Evolutionary conservation across 441 rosid species (phyloP), one percentile per base, ranked within the genome.

Genomic region (Monsonia emarginata): DNA sequence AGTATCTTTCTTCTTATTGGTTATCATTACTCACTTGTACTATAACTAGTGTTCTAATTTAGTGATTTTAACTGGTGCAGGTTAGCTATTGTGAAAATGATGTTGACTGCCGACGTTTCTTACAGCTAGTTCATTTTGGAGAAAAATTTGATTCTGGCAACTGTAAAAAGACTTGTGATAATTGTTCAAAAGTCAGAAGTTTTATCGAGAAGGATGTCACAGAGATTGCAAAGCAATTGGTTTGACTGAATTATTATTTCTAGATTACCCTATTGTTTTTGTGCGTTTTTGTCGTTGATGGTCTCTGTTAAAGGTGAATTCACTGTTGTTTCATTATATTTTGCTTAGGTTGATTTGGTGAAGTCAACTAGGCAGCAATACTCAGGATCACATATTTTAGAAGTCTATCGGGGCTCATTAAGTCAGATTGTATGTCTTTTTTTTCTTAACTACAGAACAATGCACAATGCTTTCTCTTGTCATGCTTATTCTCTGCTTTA

Each of bases 71-170:
- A 26, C 34, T 62, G 64, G 75, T 80, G 76, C 95, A 94, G 98
- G 96, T 91, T 71, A 83, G 97, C 74, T 94, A 91, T 65, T 85
- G 92, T 52, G 97, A 94, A 82, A 94, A 91, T 75, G 89, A 94
- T 75, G 94, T 94, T 57, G 98, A 94, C 62, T 94, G 97, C 65
- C 80, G 97, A 74, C 96, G 98, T 62, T 81, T 85, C 69, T 82
- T 94, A 66, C 98, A 94, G 69, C 88, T 94, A 38, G 72, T 85
- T 58, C 99, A 94, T 83, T 89, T 94, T 59, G 97, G 97, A 65
- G 99, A 94, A 71, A 89, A 88, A 38, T 94, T 91, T 65, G 82
- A 86, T 71, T 59, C 84, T 64, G 76, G 78, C 18, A 86, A 86
- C 82, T 94, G 99, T 76, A 65, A 74, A 64, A 86, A 78, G 26